Base-by-base conservation (phyloP, 2,329 filamentous ascomycete genomes). In the Ilyonectria destructans region DNA sequence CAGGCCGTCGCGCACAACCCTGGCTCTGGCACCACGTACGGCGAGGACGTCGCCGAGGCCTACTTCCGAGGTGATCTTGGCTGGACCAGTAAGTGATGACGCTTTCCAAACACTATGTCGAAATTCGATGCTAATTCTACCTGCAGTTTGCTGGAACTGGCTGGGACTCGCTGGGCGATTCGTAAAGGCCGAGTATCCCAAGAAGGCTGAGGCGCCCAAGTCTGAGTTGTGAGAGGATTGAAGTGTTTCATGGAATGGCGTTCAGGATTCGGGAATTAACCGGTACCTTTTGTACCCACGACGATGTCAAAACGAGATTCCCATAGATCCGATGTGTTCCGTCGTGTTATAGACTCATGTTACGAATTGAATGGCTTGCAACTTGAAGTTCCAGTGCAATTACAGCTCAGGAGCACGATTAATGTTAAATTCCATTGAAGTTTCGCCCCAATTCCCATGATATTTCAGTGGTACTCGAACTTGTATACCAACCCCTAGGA, bases 41-140 rank as follows among this genome's bases (percentile, higher is more conserved):
- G 92, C 0, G 87, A 89, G 68, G 89, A 93, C 57, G 84, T 92
- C 13, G 86, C 90, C 84, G 78, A 88, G 71, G 79, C 81, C 6
- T 91, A 91, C 76, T 94, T 95, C 78, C 87, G 89, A 19, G 85
- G 92, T 58, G 92, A 94, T 75, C 81, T 95, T 62, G 92, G 87
- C 0, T 90, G 90, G 74, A 82, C 81, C 8, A 90, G 89, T 90
- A 81, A 83, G 89, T 86, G 43, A 19, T 1, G 9, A 17, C 29
- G 4, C 10, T 4, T 6, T 10, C 2, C 17, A 6, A 4, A 35
- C 10, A 9, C 0, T 5, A 12, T 15, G 17, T 29, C 35, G 15
- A n/a, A 15, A 17, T 19, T 19, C 5, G 21, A n/a, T 21, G n/a
- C 72, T 79, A 63, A 79, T 62, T 9, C 21, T 35, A 17, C 35